Evolutionary conservation across 805 yeast species (phyloP).

Genomic region (Ogataea paraovalis): DNA sequence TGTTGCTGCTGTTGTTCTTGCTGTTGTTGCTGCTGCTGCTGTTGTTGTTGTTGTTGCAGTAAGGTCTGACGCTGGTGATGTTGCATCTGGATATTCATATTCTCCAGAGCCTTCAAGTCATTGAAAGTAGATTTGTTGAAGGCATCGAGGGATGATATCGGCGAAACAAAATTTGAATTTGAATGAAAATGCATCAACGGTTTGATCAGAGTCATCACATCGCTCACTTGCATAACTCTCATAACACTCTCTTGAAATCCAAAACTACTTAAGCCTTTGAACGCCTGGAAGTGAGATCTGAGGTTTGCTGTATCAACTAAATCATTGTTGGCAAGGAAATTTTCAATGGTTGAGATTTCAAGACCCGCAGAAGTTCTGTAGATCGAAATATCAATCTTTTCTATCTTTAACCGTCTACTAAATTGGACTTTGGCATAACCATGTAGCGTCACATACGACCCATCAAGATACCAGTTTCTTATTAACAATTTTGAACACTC

Average conservation of each 20-base stretch:
- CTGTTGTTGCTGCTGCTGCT: slow-evolving; percentile 12
- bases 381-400: slow-evolving; percentile 63
- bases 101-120: slow-evolving; percentile 16
- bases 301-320: slow-evolving; percentile 15
- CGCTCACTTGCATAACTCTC: slow-evolving; percentile 71
- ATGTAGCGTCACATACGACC: slow-evolving; percentile 58
- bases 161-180: slow-evolving; percentile 44
- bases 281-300: slow-evolving; percentile 32
- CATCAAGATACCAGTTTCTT: slow-evolving; percentile 59
- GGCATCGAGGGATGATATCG: slow-evolving; percentile 52
- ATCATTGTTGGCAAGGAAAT: slow-evolving; percentile 32
- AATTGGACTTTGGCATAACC: slow-evolving; percentile 62
- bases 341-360: slow-evolving; percentile 44
- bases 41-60: slow-evolving; percentile 14
- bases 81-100: slow-evolving; percentile 15
- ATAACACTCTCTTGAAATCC: slow-evolving; percentile 66
- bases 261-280: slow-evolving; percentile 45
- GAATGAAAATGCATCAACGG: slow-evolving; percentile 50
- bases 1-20: slow-evolving; percentile 9
- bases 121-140: slow-evolving; percentile 31
- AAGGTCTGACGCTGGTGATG: slow-evolving; percentile 17
- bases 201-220: slow-evolving; percentile 68
- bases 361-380: slow-evolving; percentile 42
- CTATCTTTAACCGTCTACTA: slow-evolving; percentile 60
- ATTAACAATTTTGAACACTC: slow-evolving; percentile 49